These are phyloP conservation scores for Epichloe gansuensis DNA, from an alignment of 2,329 filamentous ascomycete genomes.

Conservation along the genomic window DNA sequence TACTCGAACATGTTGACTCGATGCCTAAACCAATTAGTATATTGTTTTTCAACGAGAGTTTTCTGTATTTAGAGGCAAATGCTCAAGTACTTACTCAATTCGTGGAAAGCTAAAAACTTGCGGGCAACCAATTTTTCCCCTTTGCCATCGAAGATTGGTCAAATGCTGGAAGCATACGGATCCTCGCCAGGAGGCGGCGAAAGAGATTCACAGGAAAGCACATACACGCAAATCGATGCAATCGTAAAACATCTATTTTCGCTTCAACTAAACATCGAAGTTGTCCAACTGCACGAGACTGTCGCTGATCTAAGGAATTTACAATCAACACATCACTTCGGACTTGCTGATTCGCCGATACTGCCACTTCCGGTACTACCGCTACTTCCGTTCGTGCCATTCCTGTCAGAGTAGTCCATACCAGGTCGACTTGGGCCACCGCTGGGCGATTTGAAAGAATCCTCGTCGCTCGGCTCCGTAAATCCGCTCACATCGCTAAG, in stretches of 20 bases:
- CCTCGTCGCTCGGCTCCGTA: conserved; percentile 48
- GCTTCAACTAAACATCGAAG: conserved; percentile 2
- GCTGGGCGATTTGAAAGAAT: conserved; percentile 18
- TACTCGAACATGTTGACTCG: too few relatives aligned
- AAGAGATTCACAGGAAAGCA: too few relatives aligned
- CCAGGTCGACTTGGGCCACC: conserved; percentile 2
- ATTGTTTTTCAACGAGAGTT: too few relatives aligned
- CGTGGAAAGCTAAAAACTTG: too few relatives aligned
- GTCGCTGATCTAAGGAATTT: not conserved
- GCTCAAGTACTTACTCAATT: too few relatives aligned
- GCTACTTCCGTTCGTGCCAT: conserved; percentile 23
- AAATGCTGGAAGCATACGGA: too few relatives aligned
- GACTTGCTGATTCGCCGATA: conserved; percentile 40
- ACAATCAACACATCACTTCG: conserved; percentile 12
- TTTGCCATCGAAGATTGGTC: too few relatives aligned
- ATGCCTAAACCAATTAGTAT: too few relatives aligned
- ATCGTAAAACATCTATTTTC: conserved; percentile 3
- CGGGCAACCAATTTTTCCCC: too few relatives aligned
- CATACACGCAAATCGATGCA: not conserved
- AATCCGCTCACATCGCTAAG: conserved; percentile 55
- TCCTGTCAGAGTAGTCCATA: conserved; percentile 5
- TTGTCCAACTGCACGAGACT: not conserved
- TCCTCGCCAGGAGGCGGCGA: too few relatives aligned
- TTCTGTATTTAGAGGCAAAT: too few relatives aligned
- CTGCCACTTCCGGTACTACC: conserved; percentile 39